Evolutionary conservation across 768 basidiomycete species (phyloP).

Genomic region (Xanthoconium stramineum): DNA sequence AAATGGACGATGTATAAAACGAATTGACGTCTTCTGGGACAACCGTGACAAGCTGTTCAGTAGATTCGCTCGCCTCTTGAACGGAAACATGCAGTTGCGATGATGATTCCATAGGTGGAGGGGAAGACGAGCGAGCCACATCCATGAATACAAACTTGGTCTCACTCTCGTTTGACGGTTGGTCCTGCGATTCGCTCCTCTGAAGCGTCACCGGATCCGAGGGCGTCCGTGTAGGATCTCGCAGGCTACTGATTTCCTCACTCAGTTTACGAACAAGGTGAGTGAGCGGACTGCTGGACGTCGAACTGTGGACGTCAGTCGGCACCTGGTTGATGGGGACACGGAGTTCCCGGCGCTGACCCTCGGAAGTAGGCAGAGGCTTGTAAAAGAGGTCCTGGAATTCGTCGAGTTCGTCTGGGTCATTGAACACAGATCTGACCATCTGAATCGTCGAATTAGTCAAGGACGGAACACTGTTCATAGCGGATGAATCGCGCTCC

Average conservation of each 20-base stretch:
- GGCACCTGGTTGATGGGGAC: constrained; percentile 22
- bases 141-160: constrained; percentile 20
- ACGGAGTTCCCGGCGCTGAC: constrained; percentile 1
- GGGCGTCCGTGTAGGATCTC: constrained; percentile 8
- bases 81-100: constrained; percentile 7
- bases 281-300: constrained; percentile 35
- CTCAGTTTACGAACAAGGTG: constrained; percentile 40
- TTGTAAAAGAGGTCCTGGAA: constrained; percentile 74
- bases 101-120: constrained; percentile 7
- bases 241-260: constrained; percentile 33
- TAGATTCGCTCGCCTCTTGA: constrained; percentile 5
- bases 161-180: constrained; percentile 11
- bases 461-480: constrained; percentile 19
- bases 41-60: not conserved
- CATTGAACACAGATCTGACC: constrained; percentile 47
- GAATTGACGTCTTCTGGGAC: constrained; percentile 29
- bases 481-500: constrained; percentile 24
- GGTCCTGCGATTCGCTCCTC: constrained; percentile 6
- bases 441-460: constrained; percentile 37
- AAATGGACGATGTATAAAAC: constrained; percentile 19
- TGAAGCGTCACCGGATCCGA: constrained; percentile 10
- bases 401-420: constrained; percentile 64
- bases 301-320: constrained; percentile 29
- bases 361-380: constrained; percentile 28
- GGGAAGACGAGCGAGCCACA: constrained; percentile 14